Base-by-base conservation (phyloP, 371 early-diverging fungal species). In the Gilbertella persicaria region DNA sequence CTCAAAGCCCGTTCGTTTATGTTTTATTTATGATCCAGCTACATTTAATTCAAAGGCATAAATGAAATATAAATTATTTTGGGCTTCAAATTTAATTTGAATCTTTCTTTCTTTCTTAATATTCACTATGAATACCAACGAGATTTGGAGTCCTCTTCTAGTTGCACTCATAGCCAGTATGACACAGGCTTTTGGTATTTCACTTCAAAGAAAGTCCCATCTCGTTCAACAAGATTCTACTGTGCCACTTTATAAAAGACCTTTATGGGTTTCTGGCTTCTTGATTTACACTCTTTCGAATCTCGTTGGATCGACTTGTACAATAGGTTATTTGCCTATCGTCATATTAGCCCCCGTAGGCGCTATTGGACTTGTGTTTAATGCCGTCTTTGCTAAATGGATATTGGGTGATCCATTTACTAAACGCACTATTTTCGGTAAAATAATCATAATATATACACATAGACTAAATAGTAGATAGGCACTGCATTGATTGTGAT, bases 321-420 rank as follows among this genome's bases (percentile, higher is more conserved):
- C 91, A 9, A 87, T 92, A 45, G 90, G 89, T 29, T 85, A 86
- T 49, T 74, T 92, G 17, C 92, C 92, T 7, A 88, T 92, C 13
- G 82, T 90, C 47, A 87, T 92, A 42, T 71, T 90, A 9, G 92
- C 92, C 4, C 92, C 91, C 2, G 58, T 92, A 29, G 91, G 91
- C 2, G 89, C 92, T 8, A 87, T 91, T 33, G 87, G 85, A 3
- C 67, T 92, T 36, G 88, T 90, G 3, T 87, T 90, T 50, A 92
- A 92, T 65, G 91, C 90, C 5, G 68, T 90, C 10, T 91, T 88
- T 70, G 91, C 92, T 14, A 71, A 79, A 26, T 63, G 79, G 39
- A 73, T 92, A 7, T 57, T 92, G 23, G 80, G 79, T 8, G 88
- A 86, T 62, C 79, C 75, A 5, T 88, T 89, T 64, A 82, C 83